phyloP scores from a whole-genome alignment of 2,329 filamentous ascomycete genomes.

The Fusarium coffeatum region DNA sequence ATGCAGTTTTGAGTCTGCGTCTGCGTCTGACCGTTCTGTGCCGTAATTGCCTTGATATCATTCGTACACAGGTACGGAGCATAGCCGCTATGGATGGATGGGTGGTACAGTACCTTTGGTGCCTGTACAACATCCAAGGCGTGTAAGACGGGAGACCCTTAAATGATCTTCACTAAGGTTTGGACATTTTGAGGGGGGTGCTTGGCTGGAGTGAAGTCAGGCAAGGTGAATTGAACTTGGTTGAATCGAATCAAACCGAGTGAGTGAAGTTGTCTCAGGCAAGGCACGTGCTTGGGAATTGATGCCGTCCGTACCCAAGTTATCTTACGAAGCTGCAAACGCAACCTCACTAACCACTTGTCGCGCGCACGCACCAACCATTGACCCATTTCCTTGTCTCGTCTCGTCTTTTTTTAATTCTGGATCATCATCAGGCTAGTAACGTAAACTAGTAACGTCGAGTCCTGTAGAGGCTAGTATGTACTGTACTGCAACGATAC shows the following conservation, averaged over 20 bases:
- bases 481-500: constrained; percentile 1
- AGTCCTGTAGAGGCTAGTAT: constrained; percentile 3
- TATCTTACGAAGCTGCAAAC: constrained; percentile 4
- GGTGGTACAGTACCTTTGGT: not conserved
- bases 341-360: constrained; percentile 4
- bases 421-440: constrained; percentile 3
- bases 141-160: constrained; percentile 24
- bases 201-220: not conserved
- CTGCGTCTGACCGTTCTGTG: not conserved
- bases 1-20: not conserved
- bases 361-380: constrained; percentile 3
- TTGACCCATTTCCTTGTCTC: not conserved
- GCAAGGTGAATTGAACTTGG: not conserved
- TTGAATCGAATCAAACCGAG: not conserved
- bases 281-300: constrained; percentile 25
- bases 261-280: constrained; percentile 4
- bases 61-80: not conserved
- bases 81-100: not conserved
- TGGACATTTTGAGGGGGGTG: constrained; percentile 2
- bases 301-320: constrained; percentile 1
- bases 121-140: not conserved
- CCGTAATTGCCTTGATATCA: constrained; percentile 2
- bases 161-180: constrained; percentile 27
- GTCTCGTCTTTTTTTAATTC: constrained; percentile 2
- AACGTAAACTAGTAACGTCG: constrained; percentile 5